A percentile compares a stretch with the other conserved stretches of the same genome.
phyloP scores from a whole-genome alignment of 768 basidiomycete species.

The Auricularia sp. region DNA sequence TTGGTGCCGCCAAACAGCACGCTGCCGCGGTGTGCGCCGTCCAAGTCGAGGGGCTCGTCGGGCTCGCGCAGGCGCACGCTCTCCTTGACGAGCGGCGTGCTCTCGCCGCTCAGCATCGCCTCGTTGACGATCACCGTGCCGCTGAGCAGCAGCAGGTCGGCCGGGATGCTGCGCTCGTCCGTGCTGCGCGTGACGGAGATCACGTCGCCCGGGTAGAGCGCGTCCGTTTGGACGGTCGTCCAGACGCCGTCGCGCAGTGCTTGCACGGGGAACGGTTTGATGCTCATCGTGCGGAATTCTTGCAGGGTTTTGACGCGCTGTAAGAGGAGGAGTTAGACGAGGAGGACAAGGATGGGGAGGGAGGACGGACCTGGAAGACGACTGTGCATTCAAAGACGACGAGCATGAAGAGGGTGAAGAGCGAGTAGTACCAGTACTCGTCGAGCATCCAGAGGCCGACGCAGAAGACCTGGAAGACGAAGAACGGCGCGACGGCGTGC shows the following conservation, averaged over 20 bases:
- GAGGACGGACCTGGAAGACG: conserved; percentile 78
- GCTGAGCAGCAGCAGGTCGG: conserved; percentile 84
- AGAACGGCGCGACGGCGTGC: conserved; percentile 98
- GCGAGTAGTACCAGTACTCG: conserved; percentile 97
- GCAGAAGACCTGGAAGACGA: conserved; percentile 98
- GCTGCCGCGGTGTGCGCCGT: conserved; percentile 76
- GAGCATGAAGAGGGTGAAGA: conserved; percentile 98
- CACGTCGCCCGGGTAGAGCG: conserved; percentile 85
- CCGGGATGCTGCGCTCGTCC: conserved; percentile 82
- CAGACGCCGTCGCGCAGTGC: conserved; percentile 75
- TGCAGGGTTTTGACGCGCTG: conserved; percentile 88
- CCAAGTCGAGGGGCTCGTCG: conserved; percentile 70
- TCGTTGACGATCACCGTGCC: conserved; percentile 97
- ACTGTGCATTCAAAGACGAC: conserved; percentile 98
- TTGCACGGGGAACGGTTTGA: conserved; percentile 80
- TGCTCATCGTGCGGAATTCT: conserved; percentile 95
- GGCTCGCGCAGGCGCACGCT: conserved; percentile 78
- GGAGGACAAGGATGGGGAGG: not conserved
- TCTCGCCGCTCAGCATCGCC: conserved; percentile 98
- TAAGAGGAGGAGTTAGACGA: conserved; percentile 3
- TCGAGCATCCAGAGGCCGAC: conserved; percentile 96
- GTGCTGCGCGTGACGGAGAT: conserved; percentile 43
- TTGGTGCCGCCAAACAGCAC: conserved; percentile 97
- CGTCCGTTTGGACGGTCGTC: conserved; percentile 72
- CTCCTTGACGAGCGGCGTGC: conserved; percentile 93